Evolutionary conservation across 257 asterid species (phyloP).

Genomic region (Lycium ferocissimum): DNA sequence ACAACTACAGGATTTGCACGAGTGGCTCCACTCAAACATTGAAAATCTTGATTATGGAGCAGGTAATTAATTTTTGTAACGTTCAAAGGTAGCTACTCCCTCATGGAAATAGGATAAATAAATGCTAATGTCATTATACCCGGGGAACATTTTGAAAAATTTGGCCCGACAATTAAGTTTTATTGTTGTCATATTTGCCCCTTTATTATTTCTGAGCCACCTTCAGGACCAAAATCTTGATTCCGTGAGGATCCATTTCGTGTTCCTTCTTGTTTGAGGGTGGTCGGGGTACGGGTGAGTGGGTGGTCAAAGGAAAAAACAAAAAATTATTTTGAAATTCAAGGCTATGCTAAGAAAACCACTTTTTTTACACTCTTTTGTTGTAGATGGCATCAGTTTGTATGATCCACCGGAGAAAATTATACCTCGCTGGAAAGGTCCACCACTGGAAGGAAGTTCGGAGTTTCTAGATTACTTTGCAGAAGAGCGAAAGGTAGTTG

Average conservation of each 20-base stretch:
- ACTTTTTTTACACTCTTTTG: not conserved
- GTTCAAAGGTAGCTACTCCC: not conserved
- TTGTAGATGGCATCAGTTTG: constrained; percentile 85
- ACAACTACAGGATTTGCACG: constrained; percentile 73
- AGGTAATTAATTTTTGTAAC: constrained; percentile 54
- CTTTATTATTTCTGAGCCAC: not conserved
- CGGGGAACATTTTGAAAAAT: constrained; percentile 1
- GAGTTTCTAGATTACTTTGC: constrained; percentile 60
- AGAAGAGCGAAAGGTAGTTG: constrained; percentile 52
- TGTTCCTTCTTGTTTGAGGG: constrained; percentile 4
- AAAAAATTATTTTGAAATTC: not conserved
- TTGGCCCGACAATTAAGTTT: not conserved
- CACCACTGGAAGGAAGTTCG: constrained; percentile 72
- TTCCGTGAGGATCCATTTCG: not conserved
- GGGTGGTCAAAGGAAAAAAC: not conserved
- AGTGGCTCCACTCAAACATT: constrained; percentile 85
- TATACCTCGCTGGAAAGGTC: constrained; percentile 88
- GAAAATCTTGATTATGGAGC: constrained; percentile 97
- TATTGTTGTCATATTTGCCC: constrained; percentile 15
- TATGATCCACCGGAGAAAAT: constrained; percentile 88
- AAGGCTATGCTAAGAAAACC: not conserved
- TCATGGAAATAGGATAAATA: constrained; percentile 13
- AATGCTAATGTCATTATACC: not conserved
- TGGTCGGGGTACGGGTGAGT: not conserved
- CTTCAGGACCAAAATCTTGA: not conserved